Percentiles rank a stretch among this genome's conserved stretches.
phyloP scores from a whole-genome alignment of 306 rosid genomes.

The cucumber (Cucumis sativus) region DNA sequence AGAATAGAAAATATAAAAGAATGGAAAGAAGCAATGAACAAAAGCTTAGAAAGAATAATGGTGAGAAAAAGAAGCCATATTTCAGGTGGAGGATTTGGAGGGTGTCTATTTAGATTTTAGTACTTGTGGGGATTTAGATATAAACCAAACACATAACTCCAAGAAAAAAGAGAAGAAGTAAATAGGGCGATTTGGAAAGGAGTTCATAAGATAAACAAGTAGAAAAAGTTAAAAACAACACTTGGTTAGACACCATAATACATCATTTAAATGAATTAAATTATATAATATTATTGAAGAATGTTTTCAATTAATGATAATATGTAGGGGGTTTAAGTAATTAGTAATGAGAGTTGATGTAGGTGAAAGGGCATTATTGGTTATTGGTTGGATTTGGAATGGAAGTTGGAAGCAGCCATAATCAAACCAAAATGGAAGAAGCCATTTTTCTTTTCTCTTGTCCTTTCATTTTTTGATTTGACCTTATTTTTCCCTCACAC shows the following conservation, averaged over 20 bases:
- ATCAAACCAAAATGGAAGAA: neutral
- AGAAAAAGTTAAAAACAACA: neutral
- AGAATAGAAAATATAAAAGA: neutral
- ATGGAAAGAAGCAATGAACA: neutral
- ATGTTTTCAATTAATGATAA: no score
- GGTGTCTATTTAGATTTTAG: neutral
- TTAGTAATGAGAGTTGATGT: no score
- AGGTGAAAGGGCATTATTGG: neutral
- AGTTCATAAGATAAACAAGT: neutral
- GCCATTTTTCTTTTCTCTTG: neutral
- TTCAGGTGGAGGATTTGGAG: conserved; percentile 1
- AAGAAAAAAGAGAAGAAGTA: neutral
- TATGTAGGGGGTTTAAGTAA: no score
- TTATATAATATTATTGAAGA: no score
- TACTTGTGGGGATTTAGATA: neutral
- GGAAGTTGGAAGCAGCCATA: neutral
- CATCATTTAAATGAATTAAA: no score
- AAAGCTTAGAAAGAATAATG: neutral
- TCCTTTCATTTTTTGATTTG: neutral
- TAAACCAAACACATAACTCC: neutral
- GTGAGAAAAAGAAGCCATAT: neutral
- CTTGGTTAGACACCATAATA: no score
- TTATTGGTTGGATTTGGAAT: neutral
- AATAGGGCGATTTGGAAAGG: neutral
- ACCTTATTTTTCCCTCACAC: neutral